Evolutionary conservation across 495 filamentous ascomycete species (phyloP), one percentile per base, ranked within the genome.

Genomic region (Terfezia claveryi): DNA sequence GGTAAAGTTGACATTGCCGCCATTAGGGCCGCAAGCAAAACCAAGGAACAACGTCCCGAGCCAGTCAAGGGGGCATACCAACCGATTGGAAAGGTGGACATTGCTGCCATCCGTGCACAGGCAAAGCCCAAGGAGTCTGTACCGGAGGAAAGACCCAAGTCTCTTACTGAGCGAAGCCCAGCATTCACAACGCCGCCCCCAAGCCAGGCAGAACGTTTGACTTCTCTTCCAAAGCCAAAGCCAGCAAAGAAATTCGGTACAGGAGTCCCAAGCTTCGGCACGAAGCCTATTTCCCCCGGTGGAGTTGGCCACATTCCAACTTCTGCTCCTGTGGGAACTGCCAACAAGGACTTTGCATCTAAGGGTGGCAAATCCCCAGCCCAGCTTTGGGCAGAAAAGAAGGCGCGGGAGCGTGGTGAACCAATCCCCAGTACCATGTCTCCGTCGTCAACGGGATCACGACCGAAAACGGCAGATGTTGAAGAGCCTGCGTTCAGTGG

Each of bases 341-440:
- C 87, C 38, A 92, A 87, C 67, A 76, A 83, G 60, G 94, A 86
- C 23, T 98, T 94, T 73, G 89, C 91, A 3, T 86, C 95, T 56
- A 73, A 92, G 68, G 89, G 83, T 56, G 89, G 87, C 50, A 99
- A 96, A 70, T 95, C 91, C 7, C 91, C 91, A 16, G 87, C 92
- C 23, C 91, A 99, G 65, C 67, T 94, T 16, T 99, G 91, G 91
- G 88, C 88, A 0, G 91, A 99, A 69, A 92, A 83, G 68, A 98
- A 95, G 71, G 86, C 83, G 23, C 77, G 78, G 54, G 82, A 93
- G 63, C 74, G 80, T 17, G 82, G 80, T 7, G 71, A 71, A 50
- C 65, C 71, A 17, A 68, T 66, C 36, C 68, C 70, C 32, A 57
- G 66, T 12, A 64, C 70, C 3, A 64, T 69, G 41, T 62, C 77